Evolutionary conservation across 2,329 filamentous ascomycete species (phyloP).

Genomic region (Stagonosporopsis chrysanthemi): DNA sequence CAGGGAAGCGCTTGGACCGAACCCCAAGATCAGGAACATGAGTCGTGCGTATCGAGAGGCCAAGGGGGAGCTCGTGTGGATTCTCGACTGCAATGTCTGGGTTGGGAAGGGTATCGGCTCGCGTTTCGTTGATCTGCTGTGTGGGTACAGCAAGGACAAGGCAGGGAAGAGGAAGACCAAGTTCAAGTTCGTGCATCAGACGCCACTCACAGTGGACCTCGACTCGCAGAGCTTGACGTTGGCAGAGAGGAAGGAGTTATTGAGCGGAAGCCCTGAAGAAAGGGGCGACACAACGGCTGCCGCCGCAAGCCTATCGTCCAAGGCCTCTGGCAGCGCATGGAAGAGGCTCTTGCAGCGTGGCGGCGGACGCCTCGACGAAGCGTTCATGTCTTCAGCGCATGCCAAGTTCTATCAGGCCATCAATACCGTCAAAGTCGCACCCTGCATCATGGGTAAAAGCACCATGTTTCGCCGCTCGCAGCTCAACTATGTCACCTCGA

Average conservation of each 20-base stretch:
- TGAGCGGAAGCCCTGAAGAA: conserved; percentile 35
- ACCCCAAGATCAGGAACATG: conserved; percentile 98
- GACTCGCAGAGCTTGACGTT: conserved; percentile 40
- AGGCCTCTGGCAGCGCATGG: conserved; percentile 32
- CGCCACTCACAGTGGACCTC: conserved; percentile 86
- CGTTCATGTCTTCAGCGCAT: conserved; percentile 92
- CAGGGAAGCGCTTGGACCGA: conserved; percentile 75
- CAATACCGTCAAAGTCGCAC: conserved; percentile 88
- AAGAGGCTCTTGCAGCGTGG: conserved; percentile 53
- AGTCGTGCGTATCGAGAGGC: conserved; percentile 91
- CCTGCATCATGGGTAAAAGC: conserved; percentile 94
- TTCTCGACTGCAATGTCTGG: conserved; percentile 97
- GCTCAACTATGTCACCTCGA: conserved; percentile 74
- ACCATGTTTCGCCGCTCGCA: conserved; percentile 98
- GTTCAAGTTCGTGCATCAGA: conserved; percentile 92
- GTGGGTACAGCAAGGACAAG: conserved; percentile 64
- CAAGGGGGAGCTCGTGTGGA: conserved; percentile 86
- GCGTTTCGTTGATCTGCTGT: conserved; percentile 87
- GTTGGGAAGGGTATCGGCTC: conserved; percentile 78
- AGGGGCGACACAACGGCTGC: conserved; percentile 31
- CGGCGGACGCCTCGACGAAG: conserved; percentile 88
- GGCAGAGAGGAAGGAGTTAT: conserved; percentile 42
- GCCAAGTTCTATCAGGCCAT: conserved; percentile 98
- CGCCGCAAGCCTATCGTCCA: conserved; percentile 37
- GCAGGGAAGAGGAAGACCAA: conserved; percentile 47